Evolutionary conservation across 805 yeast genomes (phyloP).

Genomic region (Zygoascus tannicola): DNA sequence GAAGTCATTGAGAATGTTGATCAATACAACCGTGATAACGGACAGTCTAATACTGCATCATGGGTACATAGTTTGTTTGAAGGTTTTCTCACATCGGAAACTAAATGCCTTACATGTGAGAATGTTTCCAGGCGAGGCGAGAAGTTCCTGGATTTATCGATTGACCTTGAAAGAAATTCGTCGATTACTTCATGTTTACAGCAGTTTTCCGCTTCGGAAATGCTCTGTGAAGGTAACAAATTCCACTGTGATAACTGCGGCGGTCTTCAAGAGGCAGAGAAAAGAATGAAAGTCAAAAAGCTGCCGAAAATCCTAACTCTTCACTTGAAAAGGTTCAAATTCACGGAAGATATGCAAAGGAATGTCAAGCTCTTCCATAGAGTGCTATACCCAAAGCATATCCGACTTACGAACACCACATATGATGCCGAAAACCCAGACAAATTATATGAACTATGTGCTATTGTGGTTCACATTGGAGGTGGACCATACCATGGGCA

Average conservation of each 20-base stretch:
- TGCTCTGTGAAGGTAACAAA: slow-evolving; percentile 78
- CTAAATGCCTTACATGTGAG: slow-evolving; percentile 86
- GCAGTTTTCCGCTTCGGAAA: slow-evolving; percentile 78
- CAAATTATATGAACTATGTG: slow-evolving; percentile 68
- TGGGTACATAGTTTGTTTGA: slow-evolving; percentile 68
- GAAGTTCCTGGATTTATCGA: slow-evolving; percentile 73
- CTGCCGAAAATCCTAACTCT: slow-evolving; percentile 73
- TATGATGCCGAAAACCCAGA: slow-evolving; percentile 42
- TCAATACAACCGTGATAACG: not conserved
- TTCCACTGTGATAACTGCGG: slow-evolving; percentile 88
- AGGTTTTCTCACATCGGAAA: slow-evolving; percentile 77
- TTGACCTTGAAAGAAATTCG: slow-evolving; percentile 70
- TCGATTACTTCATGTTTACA: slow-evolving; percentile 69
- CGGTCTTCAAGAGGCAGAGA: slow-evolving; percentile 88
- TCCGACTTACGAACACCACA: slow-evolving; percentile 60
- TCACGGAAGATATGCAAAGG: slow-evolving; percentile 69
- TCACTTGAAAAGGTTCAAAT: slow-evolving; percentile 87
- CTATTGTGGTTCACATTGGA: slow-evolving; percentile 89
- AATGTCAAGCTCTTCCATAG: slow-evolving; percentile 82
- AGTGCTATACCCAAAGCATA: slow-evolving; percentile 65
- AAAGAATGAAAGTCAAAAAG: slow-evolving; percentile 68
- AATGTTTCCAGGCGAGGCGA: slow-evolving; percentile 74
- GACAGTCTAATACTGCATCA: not conserved
- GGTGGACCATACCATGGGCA: slow-evolving; percentile 98
- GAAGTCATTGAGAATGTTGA: slow-evolving; percentile 47